Evolutionary conservation across 176 grass and related monocot genomes (phyloP).

Genomic region (Oryza meyeriana): DNA sequence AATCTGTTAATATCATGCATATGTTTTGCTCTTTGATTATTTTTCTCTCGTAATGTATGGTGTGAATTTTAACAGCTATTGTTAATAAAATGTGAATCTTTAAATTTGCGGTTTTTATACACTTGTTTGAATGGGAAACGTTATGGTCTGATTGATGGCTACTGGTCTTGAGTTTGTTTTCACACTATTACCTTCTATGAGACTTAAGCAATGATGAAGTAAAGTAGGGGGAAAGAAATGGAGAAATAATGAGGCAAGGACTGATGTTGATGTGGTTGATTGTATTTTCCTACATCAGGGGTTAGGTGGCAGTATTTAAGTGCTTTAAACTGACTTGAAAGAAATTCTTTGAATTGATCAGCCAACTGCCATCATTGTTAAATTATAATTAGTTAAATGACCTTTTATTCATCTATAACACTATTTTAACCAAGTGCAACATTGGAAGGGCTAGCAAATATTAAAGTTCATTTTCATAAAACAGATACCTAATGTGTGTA

Average conservation of each 20-base stretch:
- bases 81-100: background rate
- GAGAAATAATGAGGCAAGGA: conserved; percentile 16
- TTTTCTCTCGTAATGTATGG: background rate
- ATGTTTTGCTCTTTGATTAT: conserved; percentile 15
- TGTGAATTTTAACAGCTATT: conserved; percentile 12
- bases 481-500: background rate
- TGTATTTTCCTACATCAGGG: conserved; percentile 20
- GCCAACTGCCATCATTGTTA: background rate
- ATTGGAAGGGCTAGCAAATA: background rate
- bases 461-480: background rate
- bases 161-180: conserved; percentile 18
- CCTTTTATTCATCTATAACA: background rate
- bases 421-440: background rate
- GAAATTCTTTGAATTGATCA: conserved; percentile 23
- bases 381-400: background rate
- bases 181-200: conserved; percentile 1
- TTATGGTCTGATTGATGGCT: conserved; percentile 21
- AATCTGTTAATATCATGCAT: conserved; percentile 16
- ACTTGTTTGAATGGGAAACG: conserved; percentile 21
- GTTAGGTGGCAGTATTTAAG: conserved; percentile 15
- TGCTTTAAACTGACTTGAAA: background rate
- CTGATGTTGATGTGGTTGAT: conserved; percentile 33
- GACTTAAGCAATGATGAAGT: conserved; percentile 25
- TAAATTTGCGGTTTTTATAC: conserved; percentile 19
- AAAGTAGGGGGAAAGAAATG: conserved; percentile 20